A percentile compares a stretch with the other conserved stretches of the same genome.
Conservation (phyloP, 2,329 filamentous ascomycete genomes). For the Penicillium expansum region DNA sequence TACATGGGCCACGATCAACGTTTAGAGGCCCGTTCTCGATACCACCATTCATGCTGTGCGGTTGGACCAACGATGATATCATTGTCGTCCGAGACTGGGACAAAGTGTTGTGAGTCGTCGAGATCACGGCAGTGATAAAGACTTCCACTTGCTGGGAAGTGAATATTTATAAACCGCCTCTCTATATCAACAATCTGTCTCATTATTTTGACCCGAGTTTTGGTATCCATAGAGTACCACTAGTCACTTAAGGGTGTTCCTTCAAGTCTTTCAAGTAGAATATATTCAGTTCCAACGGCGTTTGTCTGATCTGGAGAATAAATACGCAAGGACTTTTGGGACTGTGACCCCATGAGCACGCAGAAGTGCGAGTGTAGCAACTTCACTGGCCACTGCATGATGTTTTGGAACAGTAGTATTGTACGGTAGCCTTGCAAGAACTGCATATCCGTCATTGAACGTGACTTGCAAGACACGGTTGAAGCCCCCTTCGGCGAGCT, state of each 20-base stretch:
- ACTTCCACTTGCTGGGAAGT: conserved; percentile 29
- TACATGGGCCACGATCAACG: conserved; percentile 28
- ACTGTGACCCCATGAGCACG: conserved; percentile 35
- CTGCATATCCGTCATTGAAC: conserved; percentile 30
- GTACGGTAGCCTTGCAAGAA: conserved; percentile 38
- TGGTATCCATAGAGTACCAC: conserved; percentile 32
- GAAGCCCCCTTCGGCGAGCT: conserved; percentile 39
- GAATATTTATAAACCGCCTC: conserved; percentile 20
- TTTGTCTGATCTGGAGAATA: conserved; percentile 37
- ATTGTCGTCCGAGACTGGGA: conserved; percentile 8
- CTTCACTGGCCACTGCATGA: conserved; percentile 39
- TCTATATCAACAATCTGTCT: conserved; percentile 27
- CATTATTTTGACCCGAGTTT: conserved; percentile 22
- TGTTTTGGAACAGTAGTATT: conserved; percentile 29
- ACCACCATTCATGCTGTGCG: conserved; percentile 27
- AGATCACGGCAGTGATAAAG: conserved; percentile 27
- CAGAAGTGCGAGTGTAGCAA: conserved; percentile 38
- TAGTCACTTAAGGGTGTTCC: conserved; percentile 33
- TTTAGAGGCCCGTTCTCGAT: conserved; percentile 20
- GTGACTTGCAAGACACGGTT: conserved; percentile 36
- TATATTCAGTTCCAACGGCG: conserved; percentile 39
- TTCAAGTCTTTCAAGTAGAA: conserved; percentile 38
- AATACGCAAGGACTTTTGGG: conserved; percentile 38
- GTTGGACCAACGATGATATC: conserved; percentile 26
- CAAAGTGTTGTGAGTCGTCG: background rate